Conservation (phyloP, 1,284 basidiomycete species). For the Puccinia triticina region DNA sequence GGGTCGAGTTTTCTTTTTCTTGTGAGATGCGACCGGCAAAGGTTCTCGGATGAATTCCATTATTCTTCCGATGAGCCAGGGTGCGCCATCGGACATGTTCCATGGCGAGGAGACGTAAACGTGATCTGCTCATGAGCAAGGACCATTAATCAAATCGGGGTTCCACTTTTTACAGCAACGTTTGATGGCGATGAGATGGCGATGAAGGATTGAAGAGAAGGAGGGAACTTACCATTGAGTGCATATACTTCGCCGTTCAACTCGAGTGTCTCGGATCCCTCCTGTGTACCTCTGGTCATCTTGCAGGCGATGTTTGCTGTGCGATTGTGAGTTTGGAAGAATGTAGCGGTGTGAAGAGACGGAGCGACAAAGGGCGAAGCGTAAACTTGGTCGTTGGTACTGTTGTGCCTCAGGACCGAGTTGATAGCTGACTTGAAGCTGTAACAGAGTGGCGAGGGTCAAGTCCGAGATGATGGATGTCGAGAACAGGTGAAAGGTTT, state of each 20-base stretch:
- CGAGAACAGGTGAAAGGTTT: background rate
- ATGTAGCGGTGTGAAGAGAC: background rate
- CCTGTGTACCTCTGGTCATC: constrained; percentile 36
- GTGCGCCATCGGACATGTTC: constrained; percentile 49
- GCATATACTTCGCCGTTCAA: constrained; percentile 41
- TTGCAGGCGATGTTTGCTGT: background rate
- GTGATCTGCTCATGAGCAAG: constrained; percentile 32
- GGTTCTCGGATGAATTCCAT: constrained; percentile 52
- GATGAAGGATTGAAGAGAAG: background rate
- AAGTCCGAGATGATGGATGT: background rate
- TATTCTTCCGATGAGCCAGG: constrained; percentile 51
- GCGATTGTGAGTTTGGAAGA: background rate
- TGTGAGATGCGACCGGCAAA: background rate
- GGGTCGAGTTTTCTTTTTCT: constrained; percentile 32
- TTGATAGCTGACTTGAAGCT: background rate
- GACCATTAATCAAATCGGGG: background rate
- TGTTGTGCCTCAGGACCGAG: background rate
- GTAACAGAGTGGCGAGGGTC: background rate
- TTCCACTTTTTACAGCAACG: background rate
- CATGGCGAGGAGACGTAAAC: constrained; percentile 50
- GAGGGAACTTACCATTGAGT: constrained; percentile 42
- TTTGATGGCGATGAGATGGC: background rate
- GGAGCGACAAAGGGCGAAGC: background rate
- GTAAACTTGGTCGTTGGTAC: background rate
- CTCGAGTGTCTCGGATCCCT: constrained; percentile 37